phyloP scores from a whole-genome alignment of 352 stramenopile genomes.

The Phytophthora meadii region DNA sequence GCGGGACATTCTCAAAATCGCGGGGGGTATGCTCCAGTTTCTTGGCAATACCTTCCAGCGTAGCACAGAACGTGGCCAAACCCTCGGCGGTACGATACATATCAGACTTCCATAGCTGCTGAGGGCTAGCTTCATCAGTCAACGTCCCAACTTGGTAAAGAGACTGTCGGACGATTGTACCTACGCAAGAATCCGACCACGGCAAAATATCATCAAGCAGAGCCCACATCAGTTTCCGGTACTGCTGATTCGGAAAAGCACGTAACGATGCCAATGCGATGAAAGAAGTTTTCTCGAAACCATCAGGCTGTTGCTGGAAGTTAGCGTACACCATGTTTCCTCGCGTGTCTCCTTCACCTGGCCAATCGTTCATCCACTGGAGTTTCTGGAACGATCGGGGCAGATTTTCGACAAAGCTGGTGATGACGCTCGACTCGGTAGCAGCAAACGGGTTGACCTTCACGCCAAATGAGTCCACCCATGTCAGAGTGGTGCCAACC shows the following conservation, averaged over 20 bases:
- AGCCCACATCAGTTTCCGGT: slow-evolving; percentile 50
- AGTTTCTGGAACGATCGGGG: slow-evolving; percentile 18
- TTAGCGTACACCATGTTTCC: slow-evolving; percentile 61
- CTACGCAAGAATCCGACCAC: slow-evolving; percentile 48
- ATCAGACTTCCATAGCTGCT: slow-evolving; percentile 50
- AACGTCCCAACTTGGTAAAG: slow-evolving; percentile 58
- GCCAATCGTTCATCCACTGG: slow-evolving; percentile 58
- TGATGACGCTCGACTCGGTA: slow-evolving; percentile 18
- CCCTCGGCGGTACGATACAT: slow-evolving; percentile 24
- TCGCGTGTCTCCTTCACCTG: slow-evolving; percentile 33
- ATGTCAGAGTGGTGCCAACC: slow-evolving; percentile 28
- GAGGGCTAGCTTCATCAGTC: slow-evolving; percentile 30
- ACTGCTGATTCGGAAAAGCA: slow-evolving; percentile 57
- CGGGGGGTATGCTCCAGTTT: slow-evolving; percentile 41
- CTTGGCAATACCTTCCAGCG: slow-evolving; percentile 22
- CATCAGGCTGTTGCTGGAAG: slow-evolving; percentile 18
- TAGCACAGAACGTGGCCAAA: slow-evolving; percentile 26
- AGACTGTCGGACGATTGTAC: slow-evolving; percentile 47
- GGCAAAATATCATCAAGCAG: slow-evolving; percentile 50
- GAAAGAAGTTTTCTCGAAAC: slow-evolving; percentile 37
- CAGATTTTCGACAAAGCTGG: slow-evolving; percentile 46
- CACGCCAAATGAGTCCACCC: slow-evolving; percentile 26
- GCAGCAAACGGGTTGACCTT: slow-evolving; percentile 54
- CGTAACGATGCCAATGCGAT: slow-evolving; percentile 49
- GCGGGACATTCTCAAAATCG: slow-evolving; percentile 36